Percentiles rank a stretch among this genome's conserved stretches.
Conservation (phyloP, 1,284 basidiomycete genomes). For the Boletus mariae region DNA sequence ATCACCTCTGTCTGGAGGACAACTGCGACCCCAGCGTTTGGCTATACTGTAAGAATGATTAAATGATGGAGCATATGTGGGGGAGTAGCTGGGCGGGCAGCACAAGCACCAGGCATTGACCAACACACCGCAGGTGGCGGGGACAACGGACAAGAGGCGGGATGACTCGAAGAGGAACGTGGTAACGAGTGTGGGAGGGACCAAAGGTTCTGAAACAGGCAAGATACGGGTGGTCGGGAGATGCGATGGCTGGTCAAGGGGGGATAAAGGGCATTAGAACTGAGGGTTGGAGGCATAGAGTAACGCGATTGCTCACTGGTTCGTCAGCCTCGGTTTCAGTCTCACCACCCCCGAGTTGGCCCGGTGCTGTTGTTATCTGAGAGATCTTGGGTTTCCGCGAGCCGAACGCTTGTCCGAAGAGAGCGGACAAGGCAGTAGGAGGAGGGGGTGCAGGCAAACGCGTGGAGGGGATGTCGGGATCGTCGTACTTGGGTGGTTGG, state of each 20-base stretch:
- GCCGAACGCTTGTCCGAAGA: slow-evolving; percentile 27
- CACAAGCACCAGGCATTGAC: slow-evolving; percentile 54
- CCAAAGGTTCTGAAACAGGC: slow-evolving; percentile 43
- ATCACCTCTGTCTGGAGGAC: slow-evolving; percentile 50
- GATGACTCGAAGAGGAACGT: slow-evolving; percentile 44
- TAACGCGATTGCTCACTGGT: slow-evolving; percentile 47
- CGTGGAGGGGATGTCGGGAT: slow-evolving; percentile 1
- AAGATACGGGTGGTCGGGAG: slow-evolving; percentile 61
- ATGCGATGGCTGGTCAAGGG: slow-evolving; percentile 41
- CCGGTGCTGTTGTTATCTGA: slow-evolving; percentile 60
- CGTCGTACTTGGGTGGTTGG: not conserved
- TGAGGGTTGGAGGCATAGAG: not conserved
- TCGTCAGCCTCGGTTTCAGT: slow-evolving; percentile 77
- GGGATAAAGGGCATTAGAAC: slow-evolving; percentile 10
- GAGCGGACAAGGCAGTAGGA: slow-evolving; percentile 18
- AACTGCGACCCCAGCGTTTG: slow-evolving; percentile 18
- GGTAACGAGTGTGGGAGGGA: slow-evolving; percentile 41
- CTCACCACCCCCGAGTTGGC: slow-evolving; percentile 60
- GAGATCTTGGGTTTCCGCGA: slow-evolving; percentile 25
- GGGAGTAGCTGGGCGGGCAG: slow-evolving; percentile 37
- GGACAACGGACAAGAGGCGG: slow-evolving; percentile 69
- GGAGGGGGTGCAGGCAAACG: not conserved
- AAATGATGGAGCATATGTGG: slow-evolving; percentile 10
- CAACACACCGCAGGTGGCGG: slow-evolving; percentile 62
- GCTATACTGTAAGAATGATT: not conserved